Evolutionary conservation across 2,329 filamentous ascomycete species (phyloP).

Genomic region (Penicillium glabrum): DNA sequence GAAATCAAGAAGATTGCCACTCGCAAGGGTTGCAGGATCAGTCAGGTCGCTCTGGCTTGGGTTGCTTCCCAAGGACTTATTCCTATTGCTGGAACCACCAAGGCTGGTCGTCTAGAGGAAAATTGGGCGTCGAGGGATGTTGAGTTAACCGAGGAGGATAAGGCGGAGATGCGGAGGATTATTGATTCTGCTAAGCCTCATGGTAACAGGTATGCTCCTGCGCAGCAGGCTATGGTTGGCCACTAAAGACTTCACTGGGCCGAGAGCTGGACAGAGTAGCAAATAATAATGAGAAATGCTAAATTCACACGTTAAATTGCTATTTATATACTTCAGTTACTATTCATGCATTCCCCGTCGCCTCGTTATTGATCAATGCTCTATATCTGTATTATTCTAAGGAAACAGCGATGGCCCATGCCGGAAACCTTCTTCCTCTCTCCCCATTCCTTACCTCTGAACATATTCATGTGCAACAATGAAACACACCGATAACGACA

Average conservation of each 20-base stretch:
- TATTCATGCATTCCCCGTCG: too few relatives aligned
- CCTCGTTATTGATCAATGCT: too few relatives aligned
- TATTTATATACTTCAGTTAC: too few relatives aligned
- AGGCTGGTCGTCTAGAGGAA: constrained; percentile 39
- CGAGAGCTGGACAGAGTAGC: too few relatives aligned
- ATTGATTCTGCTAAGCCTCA: constrained; percentile 40
- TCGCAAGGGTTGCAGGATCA: constrained; percentile 33
- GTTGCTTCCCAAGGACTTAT: constrained; percentile 45
- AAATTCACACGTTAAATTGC: too few relatives aligned
- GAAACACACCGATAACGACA: too few relatives aligned
- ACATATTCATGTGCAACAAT: too few relatives aligned
- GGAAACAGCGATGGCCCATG: too few relatives aligned
- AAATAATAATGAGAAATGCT: too few relatives aligned
- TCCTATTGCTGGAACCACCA: constrained; percentile 50
- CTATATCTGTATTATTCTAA: too few relatives aligned
- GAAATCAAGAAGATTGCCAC: constrained; percentile 44
- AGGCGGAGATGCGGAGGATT: constrained; percentile 40
- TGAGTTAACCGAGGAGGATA: constrained; percentile 40
- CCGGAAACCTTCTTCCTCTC: too few relatives aligned
- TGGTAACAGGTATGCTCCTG: constrained; percentile 36
- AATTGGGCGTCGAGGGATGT: constrained; percentile 42
- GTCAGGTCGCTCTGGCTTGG: constrained; percentile 44
- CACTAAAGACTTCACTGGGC: constrained; percentile 9
- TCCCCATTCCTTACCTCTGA: too few relatives aligned
- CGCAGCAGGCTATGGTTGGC: constrained; percentile 26